Evolutionary conservation across 23 red algal species (phyloP).

Genomic region (Pyropia yezoensis): DNA sequence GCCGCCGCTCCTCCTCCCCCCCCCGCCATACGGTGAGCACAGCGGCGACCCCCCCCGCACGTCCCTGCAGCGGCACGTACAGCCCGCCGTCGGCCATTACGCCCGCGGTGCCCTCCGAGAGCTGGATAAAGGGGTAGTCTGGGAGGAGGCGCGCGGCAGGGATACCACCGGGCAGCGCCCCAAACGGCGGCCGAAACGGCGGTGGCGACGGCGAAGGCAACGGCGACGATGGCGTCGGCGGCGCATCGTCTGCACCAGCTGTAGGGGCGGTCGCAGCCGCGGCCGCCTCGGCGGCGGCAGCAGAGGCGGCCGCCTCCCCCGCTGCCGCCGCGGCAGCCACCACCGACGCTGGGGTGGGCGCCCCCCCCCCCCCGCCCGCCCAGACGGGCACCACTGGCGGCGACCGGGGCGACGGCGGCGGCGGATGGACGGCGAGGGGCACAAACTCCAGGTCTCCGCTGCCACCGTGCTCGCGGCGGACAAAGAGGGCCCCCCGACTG

Average conservation of each 20-base stretch:
- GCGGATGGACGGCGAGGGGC: conserved; percentile 38
- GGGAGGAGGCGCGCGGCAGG: conserved; percentile 61
- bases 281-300: conserved; percentile 4
- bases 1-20: not conserved
- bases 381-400: too few species aligned
- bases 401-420: not conserved
- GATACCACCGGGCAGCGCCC: conserved; percentile 58
- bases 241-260: conserved; percentile 16
- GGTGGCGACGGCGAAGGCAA: conserved; percentile 11
- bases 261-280: conserved; percentile 32
- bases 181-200: not conserved
- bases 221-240: not conserved
- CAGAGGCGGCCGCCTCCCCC: not conserved
- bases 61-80: conserved; percentile 45
- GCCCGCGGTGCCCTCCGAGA: conserved; percentile 10
- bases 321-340: too few species aligned
- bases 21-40: conserved; percentile 36
- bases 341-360: too few species aligned
- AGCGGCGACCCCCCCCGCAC: conserved; percentile 12
- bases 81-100: conserved; percentile 59
- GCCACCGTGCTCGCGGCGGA: conserved; percentile 33
- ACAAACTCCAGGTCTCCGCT: conserved; percentile 73
- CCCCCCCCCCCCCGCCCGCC: too few species aligned
- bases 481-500: conserved; percentile 24
- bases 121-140: conserved; percentile 59